Evolutionary conservation across 345 rosid species (phyloP), one percentile per base, ranked within the genome.

Genomic region (Salix viminalis): DNA sequence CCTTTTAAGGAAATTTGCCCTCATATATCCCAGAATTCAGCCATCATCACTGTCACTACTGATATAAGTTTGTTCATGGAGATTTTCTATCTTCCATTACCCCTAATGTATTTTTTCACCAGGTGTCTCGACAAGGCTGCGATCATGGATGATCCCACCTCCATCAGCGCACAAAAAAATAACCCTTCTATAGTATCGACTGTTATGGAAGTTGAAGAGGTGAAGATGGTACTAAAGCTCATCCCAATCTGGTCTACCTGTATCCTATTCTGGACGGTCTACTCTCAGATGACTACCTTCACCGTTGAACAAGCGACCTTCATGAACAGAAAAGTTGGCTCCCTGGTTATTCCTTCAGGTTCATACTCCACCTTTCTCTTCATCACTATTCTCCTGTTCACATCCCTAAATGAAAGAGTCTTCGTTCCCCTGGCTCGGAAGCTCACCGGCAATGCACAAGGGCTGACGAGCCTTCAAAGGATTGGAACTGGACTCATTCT

Each of bases 211-310:
- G 94, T 94, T 5, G 97, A 92, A 81, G 97, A 94, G 67, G 93
- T 94, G 76, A 94, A 94, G 80, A 87, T 92, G 82, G 91, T 94
- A 0, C 14, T 90, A 44, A 91, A 90, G 73, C 78, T 94, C 69
- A 79, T 91, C n/a, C 97, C 97, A 3, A 89, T 92, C 62, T 94
- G 97, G 98, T 87, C 95, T 24, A 92, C 98, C 1, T 87, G 93
- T 78, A 92, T 92, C 79, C 89, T 94, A 41, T 94, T 92, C 77
- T 94, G 97, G 98, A 92, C 98, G 48, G 83, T 92, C 65, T 94
- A 94, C 80, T 92, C 98, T 15, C 98, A 94, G 70, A 94, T 94
- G 97, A 92, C 89, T 4, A 94, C 98, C 23, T 94, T 94, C 85
- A 91, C 96, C 24, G 79, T 92, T 12, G 93, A 92, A 73, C 97